Percentiles rank a stretch among this genome's conserved stretches.
Conservation (phyloP, 805 yeast genomes). For the Ogataea dorogensis region DNA sequence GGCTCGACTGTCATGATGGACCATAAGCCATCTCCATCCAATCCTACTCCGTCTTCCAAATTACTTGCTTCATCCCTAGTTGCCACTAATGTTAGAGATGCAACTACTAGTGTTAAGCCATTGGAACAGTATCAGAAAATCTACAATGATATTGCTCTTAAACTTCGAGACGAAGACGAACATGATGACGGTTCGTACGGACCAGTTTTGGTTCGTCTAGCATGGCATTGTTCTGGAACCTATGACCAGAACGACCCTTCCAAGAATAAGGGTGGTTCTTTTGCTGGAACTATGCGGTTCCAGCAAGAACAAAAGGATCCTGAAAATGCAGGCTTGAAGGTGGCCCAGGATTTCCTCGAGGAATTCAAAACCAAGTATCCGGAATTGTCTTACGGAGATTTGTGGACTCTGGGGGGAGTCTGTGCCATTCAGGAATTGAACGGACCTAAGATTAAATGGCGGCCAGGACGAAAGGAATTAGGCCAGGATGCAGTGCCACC, state of each 20-base stretch:
- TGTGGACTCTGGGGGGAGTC: slow-evolving; percentile 73
- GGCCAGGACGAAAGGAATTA: slow-evolving; percentile 47
- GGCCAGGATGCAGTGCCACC: slow-evolving; percentile 39
- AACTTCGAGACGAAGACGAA: slow-evolving; percentile 52
- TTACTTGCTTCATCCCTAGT: slow-evolving; percentile 36
- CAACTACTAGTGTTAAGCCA: slow-evolving; percentile 31
- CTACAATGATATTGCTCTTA: slow-evolving; percentile 71
- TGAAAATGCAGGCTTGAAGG: slow-evolving; percentile 49
- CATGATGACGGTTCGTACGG: slow-evolving; percentile 63
- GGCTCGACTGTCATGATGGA: slow-evolving; percentile 25
- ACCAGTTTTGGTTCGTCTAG: slow-evolving; percentile 45
- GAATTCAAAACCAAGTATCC: slow-evolving; percentile 57
- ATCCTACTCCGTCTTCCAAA: slow-evolving; percentile 16
- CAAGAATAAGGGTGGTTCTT: slow-evolving; percentile 44
- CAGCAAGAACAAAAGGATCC: slow-evolving; percentile 49
- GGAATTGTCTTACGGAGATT: slow-evolving; percentile 61
- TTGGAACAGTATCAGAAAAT: slow-evolving; percentile 59
- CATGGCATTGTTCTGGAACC: slow-evolving; percentile 53
- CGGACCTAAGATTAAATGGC: slow-evolving; percentile 63
- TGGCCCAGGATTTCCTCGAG: slow-evolving; percentile 55
- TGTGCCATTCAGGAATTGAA: slow-evolving; percentile 60
- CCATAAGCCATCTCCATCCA: too few species aligned
- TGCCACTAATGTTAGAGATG: slow-evolving; percentile 33
- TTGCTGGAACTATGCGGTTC: slow-evolving; percentile 55
- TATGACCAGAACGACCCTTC: slow-evolving; percentile 42